Base-by-base conservation (phyloP, 2,329 filamentous ascomycete species). In the Ceratocystiopsis sp. region DNA sequence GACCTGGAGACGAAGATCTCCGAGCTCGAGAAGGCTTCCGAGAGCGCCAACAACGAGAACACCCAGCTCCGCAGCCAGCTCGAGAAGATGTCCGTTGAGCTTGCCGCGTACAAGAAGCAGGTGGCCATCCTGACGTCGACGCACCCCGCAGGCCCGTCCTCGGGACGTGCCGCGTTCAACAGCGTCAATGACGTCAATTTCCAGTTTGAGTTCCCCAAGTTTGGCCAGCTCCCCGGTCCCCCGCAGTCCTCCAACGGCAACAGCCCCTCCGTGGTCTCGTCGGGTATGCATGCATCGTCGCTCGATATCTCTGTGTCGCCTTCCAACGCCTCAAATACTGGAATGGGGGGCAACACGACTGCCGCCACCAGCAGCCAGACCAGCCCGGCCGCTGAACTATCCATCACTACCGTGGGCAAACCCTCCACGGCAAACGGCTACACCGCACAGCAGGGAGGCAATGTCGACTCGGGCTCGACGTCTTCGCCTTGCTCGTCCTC, bases 191-290 rank as follows among this genome's bases (percentile, higher is more conserved):
- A 82, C 49, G 80, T 82, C 57, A 86, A 81, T 57, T 96, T 96
- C 57, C 80, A 89, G 51, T 96, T 98, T 53, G 89, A 96, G 52
- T 96, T 96, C 50, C 89, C 91, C 50, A 87, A 83, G 57, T 96
- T 98, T 54, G 91, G 91, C 39, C 72, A 78, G 46, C 70, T 93
- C 21, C 71, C 73, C 0, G 67, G 71, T 6, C 63, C 67, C 9
- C 52, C 57, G 2, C 39, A 49, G 29, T 55, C 48, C 46, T 56
- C 56, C 5, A 49, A 21, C 46, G 47, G 19, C 35, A 50, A 12
- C 45, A 49, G 12, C 48, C 52, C 33, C 33, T 46, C 46, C 17
- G 33, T 42, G 15, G 40, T 45, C 36, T 33, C 42, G 21, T 38
- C 47, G 16, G 21, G 25, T 17, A 41, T 41, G 29, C 33, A 16